phyloP scores from a whole-genome alignment of 1,139 yeast genomes.

The Kluyveromyces marxianus region DNA sequence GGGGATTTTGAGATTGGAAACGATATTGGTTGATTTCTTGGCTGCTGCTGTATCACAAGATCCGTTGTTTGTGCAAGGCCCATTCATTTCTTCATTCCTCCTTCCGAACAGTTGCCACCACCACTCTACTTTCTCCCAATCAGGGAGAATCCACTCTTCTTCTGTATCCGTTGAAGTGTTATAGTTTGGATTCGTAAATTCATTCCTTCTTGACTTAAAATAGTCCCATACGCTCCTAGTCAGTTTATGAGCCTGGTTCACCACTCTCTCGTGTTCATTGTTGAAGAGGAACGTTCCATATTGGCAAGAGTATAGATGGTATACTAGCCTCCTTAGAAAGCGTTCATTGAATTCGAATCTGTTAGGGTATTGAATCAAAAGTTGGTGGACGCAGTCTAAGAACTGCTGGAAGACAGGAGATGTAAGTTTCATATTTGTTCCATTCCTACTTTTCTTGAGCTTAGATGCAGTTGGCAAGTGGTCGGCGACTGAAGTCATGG shows the following conservation, averaged over 20 bases:
- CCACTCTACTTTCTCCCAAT: slow-evolving; percentile 64
- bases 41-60: not conserved
- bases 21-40: slow-evolving; percentile 1
- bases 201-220: slow-evolving; percentile 66
- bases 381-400: slow-evolving; percentile 79
- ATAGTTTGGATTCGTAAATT: slow-evolving; percentile 54
- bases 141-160: slow-evolving; percentile 55
- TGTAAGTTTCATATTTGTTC: slow-evolving; percentile 44
- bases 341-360: slow-evolving; percentile 84
- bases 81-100: slow-evolving; percentile 74
- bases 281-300: slow-evolving; percentile 85
- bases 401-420: slow-evolving; percentile 94
- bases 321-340: slow-evolving; percentile 71
- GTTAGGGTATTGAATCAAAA: slow-evolving; percentile 60
- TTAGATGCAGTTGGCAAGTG: slow-evolving; percentile 17
- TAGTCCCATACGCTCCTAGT: slow-evolving; percentile 93
- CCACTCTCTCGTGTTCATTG: slow-evolving; percentile 54
- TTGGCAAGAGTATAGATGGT: slow-evolving; percentile 89
- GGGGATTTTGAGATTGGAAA: slow-evolving; percentile 8
- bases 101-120: slow-evolving; percentile 85
- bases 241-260: slow-evolving; percentile 34
- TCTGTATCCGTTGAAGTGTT: slow-evolving; percentile 26
- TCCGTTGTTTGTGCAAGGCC: slow-evolving; percentile 16
- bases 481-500: slow-evolving; percentile 14
- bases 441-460: slow-evolving; percentile 27